Percentiles rank a stretch among this genome's conserved stretches.
Evolutionary conservation across 2,329 filamentous ascomycete genomes (phyloP).

Genomic region (Phialocephala subalpina): DNA sequence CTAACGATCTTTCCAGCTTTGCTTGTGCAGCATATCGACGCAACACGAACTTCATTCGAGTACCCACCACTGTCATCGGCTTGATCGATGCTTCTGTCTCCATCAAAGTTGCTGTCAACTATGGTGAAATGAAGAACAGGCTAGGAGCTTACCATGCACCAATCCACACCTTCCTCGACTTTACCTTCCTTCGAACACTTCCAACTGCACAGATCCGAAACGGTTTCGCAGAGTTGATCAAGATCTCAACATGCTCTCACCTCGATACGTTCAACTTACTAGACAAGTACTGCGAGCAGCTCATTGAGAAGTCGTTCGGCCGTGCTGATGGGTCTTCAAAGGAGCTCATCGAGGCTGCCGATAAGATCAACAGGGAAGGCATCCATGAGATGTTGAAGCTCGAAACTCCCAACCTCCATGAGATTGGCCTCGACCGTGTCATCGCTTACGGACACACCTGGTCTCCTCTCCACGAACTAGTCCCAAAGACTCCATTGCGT

Average conservation of each 20-base stretch:
- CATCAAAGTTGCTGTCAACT: conserved; percentile 83
- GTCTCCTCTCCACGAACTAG: conserved; percentile 76
- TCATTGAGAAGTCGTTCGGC: conserved; percentile 72
- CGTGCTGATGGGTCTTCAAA: conserved; percentile 61
- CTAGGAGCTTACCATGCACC: conserved; percentile 78
- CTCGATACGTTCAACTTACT: conserved; percentile 70
- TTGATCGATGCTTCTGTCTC: conserved; percentile 79
- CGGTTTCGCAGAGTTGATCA: conserved; percentile 78
- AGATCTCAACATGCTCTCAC: conserved; percentile 77
- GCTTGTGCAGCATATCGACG: conserved; percentile 76
- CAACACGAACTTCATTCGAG: conserved; percentile 77
- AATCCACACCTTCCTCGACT: conserved; percentile 76
- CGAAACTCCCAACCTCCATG: conserved; percentile 76
- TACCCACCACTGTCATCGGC: conserved; percentile 78
- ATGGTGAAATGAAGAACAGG: conserved; percentile 78
- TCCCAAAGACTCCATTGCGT: conserved; percentile 72
- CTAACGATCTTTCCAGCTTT: conserved; percentile 55
- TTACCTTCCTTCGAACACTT: conserved; percentile 73
- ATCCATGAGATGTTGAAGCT: conserved; percentile 79
- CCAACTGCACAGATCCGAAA: conserved; percentile 75
- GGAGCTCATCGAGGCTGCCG: conserved; percentile 67
- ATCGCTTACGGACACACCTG: conserved; percentile 81
- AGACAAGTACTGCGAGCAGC: conserved; percentile 72
- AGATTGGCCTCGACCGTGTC: conserved; percentile 75
- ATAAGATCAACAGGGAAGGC: conserved; percentile 72